Evolutionary conservation across 345 rosid genomes (phyloP), one percentile per base, ranked within the genome.

Genomic region (thale cress (Arabidopsis thaliana)): DNA sequence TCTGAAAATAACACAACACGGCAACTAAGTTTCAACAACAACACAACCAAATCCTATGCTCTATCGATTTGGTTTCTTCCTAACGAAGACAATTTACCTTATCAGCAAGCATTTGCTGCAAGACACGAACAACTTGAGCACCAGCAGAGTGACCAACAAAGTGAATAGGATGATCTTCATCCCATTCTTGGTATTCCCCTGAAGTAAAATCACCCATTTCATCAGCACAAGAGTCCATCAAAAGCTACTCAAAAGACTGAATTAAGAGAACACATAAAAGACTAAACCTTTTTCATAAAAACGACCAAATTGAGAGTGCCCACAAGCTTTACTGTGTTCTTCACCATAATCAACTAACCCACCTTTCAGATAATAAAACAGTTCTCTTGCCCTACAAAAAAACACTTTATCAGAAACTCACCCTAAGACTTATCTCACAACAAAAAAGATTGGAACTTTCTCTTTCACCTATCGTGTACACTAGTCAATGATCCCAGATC

Each of bases 71-170:
- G 53, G n/a, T 65, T 4, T 7, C 1, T 6, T 33, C 36, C 6
- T 16, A 16, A 16, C 20, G 20, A 16, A 16, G 20, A 34, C 4
- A 37, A 4, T 84, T 23, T 75, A 90, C 98, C 93, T 96, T 91
- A 44, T 93, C 91, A 12, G 95, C 92, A 4, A 96, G 96, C 98
- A 96, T 93, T 88, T 96, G 97, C 82, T 96, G 99, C 95, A 96
- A 68, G 41, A 93, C 89, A 48, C 99, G 98, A 79, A 93, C 91
- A 23, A 96, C 99, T 84, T 93, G 99, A 28, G 97, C 99, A 65
- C 99, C 99, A 2, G 98, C 98, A 0, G 99, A 96, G 77, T 96
- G 99, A 59, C 99, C 97, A 34, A 96, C 95, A 81, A 96, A 91
- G 72, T 93, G 99, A 78, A 96, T 83, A 3, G 99, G 99, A 71